Evolutionary conservation across 768 basidiomycete species (phyloP), one percentile per base, ranked within the genome.

Genomic region (Trametes sanguinea): DNA sequence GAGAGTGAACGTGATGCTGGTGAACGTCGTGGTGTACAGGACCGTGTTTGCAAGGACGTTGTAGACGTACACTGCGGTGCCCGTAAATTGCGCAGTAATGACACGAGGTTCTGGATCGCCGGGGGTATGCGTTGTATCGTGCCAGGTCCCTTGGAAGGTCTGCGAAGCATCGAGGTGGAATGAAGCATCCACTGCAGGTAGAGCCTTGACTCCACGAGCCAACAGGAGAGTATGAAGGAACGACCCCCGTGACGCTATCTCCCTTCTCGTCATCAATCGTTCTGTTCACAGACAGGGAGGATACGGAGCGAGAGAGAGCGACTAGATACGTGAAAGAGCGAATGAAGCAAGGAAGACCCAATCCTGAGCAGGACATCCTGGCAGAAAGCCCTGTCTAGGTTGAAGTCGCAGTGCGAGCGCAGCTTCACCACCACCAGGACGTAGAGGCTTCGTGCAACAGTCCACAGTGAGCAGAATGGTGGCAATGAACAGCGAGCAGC

Each of bases 241-340:
- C 46, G 14, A 45, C 10, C 3, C 65, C 65, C 2, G 62, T 61
- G 27, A 57, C 60, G 30, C 54, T 54, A 35, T 66, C 65, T 27
- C 65, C 65, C 2, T 57, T 51, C 22, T 57, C 37, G 57, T 66
- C 65, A 37, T 66, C 65, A 35, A 66, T 66, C 13, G 65, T 66
- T n/a, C 62, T 50, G 44, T 61, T 63, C 32, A 30, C 40, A 1
- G 57, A 11, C 27, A 39, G 16, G 10, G 58, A 27, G n/a, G 9
- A 6, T n/a, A 35, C 55, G 2, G 10, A 6, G n/a, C 9, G 13
- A 11, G 8, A 30, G 35, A n/a, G 14, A 29, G 42, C 16, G 29
- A 56, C 6, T 37, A 37, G 35, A 37, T 37, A 37, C 35, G 6
- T 6, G 6, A 37, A 11, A 37, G 6, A 37, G 6, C 35, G 35